Conservation (phyloP, 1,284 basidiomycete species). For the Leucoagaricus sp. region DNA sequence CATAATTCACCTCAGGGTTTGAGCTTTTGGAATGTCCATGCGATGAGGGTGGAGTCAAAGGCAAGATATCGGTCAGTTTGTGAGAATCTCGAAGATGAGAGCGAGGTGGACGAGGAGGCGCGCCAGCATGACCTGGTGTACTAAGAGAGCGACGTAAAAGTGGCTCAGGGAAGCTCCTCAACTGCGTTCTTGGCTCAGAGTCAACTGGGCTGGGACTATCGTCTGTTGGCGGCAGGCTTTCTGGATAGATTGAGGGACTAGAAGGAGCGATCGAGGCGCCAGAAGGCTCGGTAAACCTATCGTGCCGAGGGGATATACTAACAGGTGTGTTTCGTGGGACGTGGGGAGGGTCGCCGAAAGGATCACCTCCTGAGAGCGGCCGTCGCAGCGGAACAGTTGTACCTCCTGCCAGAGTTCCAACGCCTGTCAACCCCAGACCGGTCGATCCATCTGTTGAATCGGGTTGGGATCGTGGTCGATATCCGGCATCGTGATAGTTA, state of each 20-base stretch:
- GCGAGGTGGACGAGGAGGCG: constrained; percentile 46
- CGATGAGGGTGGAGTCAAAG: constrained; percentile 45
- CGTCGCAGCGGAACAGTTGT: constrained; percentile 2
- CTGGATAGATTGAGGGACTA: constrained; percentile 61
- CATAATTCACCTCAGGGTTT: constrained; percentile 22
- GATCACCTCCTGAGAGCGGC: constrained; percentile 20
- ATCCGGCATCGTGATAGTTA: constrained; percentile 8
- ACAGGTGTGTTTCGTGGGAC: constrained; percentile 9
- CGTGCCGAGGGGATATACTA: constrained; percentile 20
- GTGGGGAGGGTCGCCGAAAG: constrained; percentile 33
- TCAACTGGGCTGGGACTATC: constrained; percentile 16
- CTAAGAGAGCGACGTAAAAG: constrained; percentile 12
- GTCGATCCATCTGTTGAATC: background rate
- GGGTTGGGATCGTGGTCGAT: background rate
- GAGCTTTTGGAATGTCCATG: constrained; percentile 28
- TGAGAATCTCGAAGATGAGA: constrained; percentile 38
- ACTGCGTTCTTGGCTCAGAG: constrained; percentile 14
- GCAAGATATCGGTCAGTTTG: constrained; percentile 28
- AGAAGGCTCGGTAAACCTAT: background rate
- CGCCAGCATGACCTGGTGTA: constrained; percentile 13
- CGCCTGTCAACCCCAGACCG: constrained; percentile 2
- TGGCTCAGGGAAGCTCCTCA: background rate
- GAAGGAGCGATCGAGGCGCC: constrained; percentile 38
- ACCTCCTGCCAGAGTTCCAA: constrained; percentile 2
- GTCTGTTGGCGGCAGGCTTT: constrained; percentile 39